Base-by-base conservation (phyloP, 805 yeast genomes). In the Yarrowia keelungensis region DNA sequence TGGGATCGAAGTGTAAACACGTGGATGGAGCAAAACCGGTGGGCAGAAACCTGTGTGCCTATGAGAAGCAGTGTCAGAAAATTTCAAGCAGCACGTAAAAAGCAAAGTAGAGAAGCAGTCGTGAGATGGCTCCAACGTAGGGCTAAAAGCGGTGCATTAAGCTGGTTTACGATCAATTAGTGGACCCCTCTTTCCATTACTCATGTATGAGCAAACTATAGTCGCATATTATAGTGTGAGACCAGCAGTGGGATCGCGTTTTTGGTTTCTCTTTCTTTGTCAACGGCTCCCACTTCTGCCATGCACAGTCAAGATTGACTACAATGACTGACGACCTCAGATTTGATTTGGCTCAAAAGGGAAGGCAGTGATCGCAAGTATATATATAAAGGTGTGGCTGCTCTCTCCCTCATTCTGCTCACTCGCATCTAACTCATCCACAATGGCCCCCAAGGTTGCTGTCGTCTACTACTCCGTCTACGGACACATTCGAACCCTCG, bases 381-480 rank as follows among this genome's bases (percentile, higher is more conserved):
- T 56, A 54, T 54, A 54, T 39, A 41, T 4, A 50, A 16, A 16
- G 32, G 41, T 11, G 35, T 5, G 8, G 5, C n/a, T 26, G 32
- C 32, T 26, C 32, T 26, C 32, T 26, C 7, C 32, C 12, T 15
- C 19, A 38, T 14, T 16, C 41, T 26, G 8, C 14, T 9, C 41
- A 7, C 9, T 15, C 9, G 39, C 22, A 9, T 19, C 32, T 12
- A 39, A 26, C 36, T 22, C 43, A 36, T 11, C n/a, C 26, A 38
- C 14, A 65, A 65, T 65, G 68, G 64, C 72, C 26, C 81, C 83
- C 65, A 88, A 87, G 79, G 82, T 88, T 69, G 93, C 92, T 58
- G 88, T 92, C 72, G 83, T 92, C 78, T 86, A 88, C 77, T 92
- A 91, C 84, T 88, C 97, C 41, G 77, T 88, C 72, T 91, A 90